Base-by-base conservation (phyloP, 805 yeast genomes). In the Schwanniomyces occidentalis region DNA sequence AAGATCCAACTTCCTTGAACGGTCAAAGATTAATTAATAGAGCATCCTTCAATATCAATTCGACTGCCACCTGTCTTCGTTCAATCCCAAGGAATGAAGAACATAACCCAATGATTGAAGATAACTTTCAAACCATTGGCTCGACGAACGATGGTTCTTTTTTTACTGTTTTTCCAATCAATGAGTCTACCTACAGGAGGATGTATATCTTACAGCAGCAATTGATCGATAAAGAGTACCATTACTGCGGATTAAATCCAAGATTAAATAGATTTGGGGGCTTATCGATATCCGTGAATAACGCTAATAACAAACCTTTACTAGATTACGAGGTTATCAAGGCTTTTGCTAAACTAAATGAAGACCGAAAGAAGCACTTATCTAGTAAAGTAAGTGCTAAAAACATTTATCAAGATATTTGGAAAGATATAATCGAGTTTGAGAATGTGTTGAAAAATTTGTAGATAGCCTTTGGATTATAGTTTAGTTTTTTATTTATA, bases 201-300 rank as follows among this genome's bases (percentile, higher is more conserved):
- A 69, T 93, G 52, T 86, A 85, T 51, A 81, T 88, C 22, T 65
- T 91, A 14, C 97, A 90, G 54, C 95, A 89, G 58, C 96, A 89
- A 49, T 63, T 93, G 32, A 73, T 75, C 23, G 96, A 90, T 37
- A 85, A 85, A 46, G 85, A 84, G 38, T 69, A 68, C 24, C 89
- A 84, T 43, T 60, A 65, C 38, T 81, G 85, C 32, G 96, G 97
- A 0, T 63, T 93, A 45, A 93, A 91, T 54, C 95, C 96, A 3
- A 71, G 75, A 42, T 64, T 78, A 69, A 82, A 82, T 47, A 61
- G 86, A 25, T 56, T 76, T 33, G 71, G 68, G 9, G 74, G 74
- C 3, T 54, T 68, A 8, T 41, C 63, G n/a, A 44, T 61, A 18
- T 44, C 60, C 2, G 60, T 51, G 34, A 54, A 63, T 10, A 65